phyloP scores from a whole-genome alignment of 208 protist genomes.

The Trypanosoma rangeli region DNA sequence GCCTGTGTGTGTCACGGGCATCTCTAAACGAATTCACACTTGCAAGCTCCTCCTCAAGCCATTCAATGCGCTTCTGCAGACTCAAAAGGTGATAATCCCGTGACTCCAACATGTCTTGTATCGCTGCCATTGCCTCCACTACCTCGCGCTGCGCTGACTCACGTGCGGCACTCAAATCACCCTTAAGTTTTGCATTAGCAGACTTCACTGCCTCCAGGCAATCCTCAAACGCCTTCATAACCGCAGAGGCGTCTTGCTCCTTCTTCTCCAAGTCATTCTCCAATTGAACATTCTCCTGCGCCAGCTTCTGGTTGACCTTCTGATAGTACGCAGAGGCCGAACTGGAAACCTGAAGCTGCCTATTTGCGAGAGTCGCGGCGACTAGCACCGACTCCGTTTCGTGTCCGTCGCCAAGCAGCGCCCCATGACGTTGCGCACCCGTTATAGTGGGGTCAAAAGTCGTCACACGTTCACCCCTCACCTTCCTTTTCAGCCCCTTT shows the following conservation, averaged over 20 bases:
- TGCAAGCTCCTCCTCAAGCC: conserved; percentile 59
- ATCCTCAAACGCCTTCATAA: conserved; percentile 11
- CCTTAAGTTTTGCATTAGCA: conserved; percentile 3
- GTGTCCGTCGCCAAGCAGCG: neutral
- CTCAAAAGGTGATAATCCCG: conserved; percentile 38
- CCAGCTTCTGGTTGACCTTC: neutral
- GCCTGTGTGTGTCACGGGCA: conserved; percentile 47
- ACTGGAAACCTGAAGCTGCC: conserved; percentile 21
- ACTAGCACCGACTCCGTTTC: conserved; percentile 25
- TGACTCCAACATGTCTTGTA: conserved; percentile 29
- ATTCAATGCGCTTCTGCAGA: conserved; percentile 53
- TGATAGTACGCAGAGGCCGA: conserved; percentile 13
- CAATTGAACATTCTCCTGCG: conserved; percentile 7
- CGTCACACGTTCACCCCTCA: neutral
- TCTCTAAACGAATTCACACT: conserved; percentile 53
- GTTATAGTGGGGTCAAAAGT: neutral
- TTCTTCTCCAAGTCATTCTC: conserved; percentile 7
- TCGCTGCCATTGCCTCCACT: conserved; percentile 14
- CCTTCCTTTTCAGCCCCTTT: neutral
- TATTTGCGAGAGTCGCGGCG: conserved; percentile 34
- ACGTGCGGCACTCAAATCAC: neutral
- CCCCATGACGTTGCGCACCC: neutral
- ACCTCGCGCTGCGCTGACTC: conserved; percentile 2
- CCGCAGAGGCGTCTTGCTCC: conserved; percentile 2
- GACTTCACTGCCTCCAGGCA: neutral